phyloP scores from a whole-genome alignment of 2,329 filamentous ascomycete genomes.

The Penicillium sp. region DNA sequence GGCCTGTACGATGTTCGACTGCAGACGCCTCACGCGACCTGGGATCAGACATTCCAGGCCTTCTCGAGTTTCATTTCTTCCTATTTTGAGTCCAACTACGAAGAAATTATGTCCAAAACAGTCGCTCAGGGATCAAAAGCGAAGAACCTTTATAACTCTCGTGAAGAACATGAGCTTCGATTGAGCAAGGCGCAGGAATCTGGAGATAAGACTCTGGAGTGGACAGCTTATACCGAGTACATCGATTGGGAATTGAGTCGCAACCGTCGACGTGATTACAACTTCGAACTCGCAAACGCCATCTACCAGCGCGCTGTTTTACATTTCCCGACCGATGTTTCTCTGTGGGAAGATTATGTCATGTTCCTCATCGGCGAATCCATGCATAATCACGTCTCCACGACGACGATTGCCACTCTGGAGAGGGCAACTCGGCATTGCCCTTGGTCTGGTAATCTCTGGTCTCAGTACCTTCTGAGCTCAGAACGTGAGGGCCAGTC shows the following conservation, averaged over 20 bases:
- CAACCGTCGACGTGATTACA: slow-evolving; percentile 54
- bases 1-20: slow-evolving; percentile 55
- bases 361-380: slow-evolving; percentile 65
- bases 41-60: slow-evolving; percentile 57
- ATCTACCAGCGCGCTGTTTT: slow-evolving; percentile 77
- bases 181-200: slow-evolving; percentile 52
- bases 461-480: slow-evolving; percentile 83
- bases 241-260: slow-evolving; percentile 78
- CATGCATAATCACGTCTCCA: slow-evolving; percentile 44
- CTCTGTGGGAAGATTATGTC: slow-evolving; percentile 79
- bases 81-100: slow-evolving; percentile 54
- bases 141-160: slow-evolving; percentile 54
- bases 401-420: slow-evolving; percentile 65
- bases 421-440: slow-evolving; percentile 85
- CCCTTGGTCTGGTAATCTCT: slow-evolving; percentile 86
- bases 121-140: slow-evolving; percentile 51
- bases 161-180: slow-evolving; percentile 55
- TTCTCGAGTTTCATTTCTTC: slow-evolving; percentile 61
- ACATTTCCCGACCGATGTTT: slow-evolving; percentile 69
- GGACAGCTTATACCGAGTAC: slow-evolving; percentile 62
- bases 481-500: slow-evolving; percentile 74
- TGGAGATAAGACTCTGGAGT: slow-evolving; percentile 54
- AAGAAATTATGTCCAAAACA: slow-evolving; percentile 58
- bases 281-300: slow-evolving; percentile 55
- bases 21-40: slow-evolving; percentile 57